Percentiles rank a stretch among this genome's conserved stretches.
These are phyloP conservation scores for Leptodontidium sp. DNA, from an alignment of 2,329 filamentous ascomycete genomes.

Conservation along the genomic window DNA sequence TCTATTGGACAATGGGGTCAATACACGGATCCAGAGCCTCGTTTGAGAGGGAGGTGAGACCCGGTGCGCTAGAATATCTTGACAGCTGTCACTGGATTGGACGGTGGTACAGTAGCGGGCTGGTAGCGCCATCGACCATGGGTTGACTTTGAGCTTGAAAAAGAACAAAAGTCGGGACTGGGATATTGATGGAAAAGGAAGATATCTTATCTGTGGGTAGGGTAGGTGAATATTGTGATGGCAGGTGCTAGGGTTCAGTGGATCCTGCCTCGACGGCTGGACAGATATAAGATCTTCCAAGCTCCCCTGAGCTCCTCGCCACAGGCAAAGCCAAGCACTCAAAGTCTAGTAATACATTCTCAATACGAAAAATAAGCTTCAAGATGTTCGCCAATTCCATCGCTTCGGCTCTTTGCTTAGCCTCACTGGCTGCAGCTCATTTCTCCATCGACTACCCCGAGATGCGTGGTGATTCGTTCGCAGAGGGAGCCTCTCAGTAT, in stretches of 20 bases:
- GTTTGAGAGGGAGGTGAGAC: slow-evolving; percentile 6
- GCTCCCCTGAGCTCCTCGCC: not conserved
- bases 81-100: slow-evolving; percentile 10
- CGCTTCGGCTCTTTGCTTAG: slow-evolving; percentile 39
- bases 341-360: not conserved
- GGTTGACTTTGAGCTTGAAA: not conserved
- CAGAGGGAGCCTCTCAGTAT: slow-evolving; percentile 43
- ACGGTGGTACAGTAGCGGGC: not conserved
- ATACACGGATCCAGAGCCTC: not conserved
- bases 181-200: not conserved
- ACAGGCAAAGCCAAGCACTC: not conserved
- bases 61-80: not conserved
- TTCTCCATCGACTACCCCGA: slow-evolving; percentile 62
- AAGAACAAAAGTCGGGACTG: not conserved
- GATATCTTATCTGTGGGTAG: not conserved
- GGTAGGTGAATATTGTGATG: not conserved
- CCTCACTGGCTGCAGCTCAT: slow-evolving; percentile 59
- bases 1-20: slow-evolving; percentile 11
- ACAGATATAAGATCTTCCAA: slow-evolving; percentile 14
- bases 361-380: slow-evolving; percentile 1
- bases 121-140: not conserved
- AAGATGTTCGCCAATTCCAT: slow-evolving; percentile 15
- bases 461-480: slow-evolving; percentile 57
- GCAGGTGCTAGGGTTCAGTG: not conserved
- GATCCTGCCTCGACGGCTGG: not conserved